A percentile compares a stretch with the other conserved stretches of the same genome.
Evolutionary conservation across 176 grass and related monocot genomes (phyloP).

Genomic region (Alloteropsis semialata): DNA sequence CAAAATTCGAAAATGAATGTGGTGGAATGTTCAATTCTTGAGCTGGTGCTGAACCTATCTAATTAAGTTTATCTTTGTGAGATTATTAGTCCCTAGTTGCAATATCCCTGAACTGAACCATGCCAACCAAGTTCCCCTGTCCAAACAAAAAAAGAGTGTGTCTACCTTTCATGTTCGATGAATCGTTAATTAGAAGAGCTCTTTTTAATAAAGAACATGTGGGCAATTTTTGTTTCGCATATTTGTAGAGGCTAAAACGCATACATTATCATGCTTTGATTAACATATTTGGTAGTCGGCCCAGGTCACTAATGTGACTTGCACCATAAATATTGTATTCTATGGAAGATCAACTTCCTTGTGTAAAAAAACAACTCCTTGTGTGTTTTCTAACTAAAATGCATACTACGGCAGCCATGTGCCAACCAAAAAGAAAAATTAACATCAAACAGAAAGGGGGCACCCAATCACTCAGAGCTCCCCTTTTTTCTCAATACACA

Average conservation of each 20-base stretch:
- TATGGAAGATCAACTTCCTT: too few relatives aligned
- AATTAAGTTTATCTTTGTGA: too few relatives aligned
- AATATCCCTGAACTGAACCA: too few relatives aligned
- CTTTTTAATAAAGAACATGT: background rate
- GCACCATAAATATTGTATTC: background rate
- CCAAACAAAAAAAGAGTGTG: background rate
- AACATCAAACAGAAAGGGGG: too few relatives aligned
- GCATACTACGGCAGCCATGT: background rate
- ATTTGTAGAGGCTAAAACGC: background rate
- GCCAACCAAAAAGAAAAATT: background rate
- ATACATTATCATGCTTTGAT: background rate
- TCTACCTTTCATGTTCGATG: background rate
- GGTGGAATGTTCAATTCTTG: too few relatives aligned
- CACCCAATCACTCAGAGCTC: too few relatives aligned
- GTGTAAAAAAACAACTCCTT: too few relatives aligned
- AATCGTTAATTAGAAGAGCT: background rate
- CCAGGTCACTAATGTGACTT: background rate
- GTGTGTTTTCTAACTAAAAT: background rate
- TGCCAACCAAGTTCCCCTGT: too few relatives aligned
- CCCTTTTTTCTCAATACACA: background rate
- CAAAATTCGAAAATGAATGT: too few relatives aligned
- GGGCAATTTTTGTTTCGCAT: background rate
- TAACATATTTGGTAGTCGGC: background rate
- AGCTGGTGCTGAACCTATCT: too few relatives aligned
- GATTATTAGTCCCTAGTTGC: too few relatives aligned